Evolutionary conservation across 768 basidiomycete genomes (phyloP).

Genomic region (Butyriboletus loyo): DNA sequence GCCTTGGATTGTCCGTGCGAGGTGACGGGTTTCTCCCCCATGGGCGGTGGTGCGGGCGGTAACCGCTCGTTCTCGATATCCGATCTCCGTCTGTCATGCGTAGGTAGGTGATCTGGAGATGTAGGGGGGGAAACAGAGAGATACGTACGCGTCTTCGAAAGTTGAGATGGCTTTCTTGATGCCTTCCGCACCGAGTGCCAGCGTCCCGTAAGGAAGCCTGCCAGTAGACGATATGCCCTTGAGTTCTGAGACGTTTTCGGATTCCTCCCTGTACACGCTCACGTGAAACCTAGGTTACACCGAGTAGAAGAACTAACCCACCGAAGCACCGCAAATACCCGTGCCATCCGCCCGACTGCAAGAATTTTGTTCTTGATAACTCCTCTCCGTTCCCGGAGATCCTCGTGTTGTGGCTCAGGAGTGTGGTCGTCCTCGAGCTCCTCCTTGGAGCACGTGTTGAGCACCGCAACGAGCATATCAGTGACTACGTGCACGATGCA

Average conservation of each 20-base stretch:
- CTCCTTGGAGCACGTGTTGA: conserved; percentile 93
- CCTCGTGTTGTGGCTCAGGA: conserved; percentile 27
- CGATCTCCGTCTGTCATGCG: conserved; percentile 16
- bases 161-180: conserved; percentile 69
- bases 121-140: neutral
- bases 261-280: conserved; percentile 44
- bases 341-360: conserved; percentile 65
- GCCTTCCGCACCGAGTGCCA: conserved; percentile 63
- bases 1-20: conserved; percentile 5
- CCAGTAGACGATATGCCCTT: conserved; percentile 54
- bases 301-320: conserved; percentile 24
- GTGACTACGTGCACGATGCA: conserved; percentile 56
- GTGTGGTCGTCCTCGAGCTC: conserved; percentile 76
- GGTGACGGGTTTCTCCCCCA: conserved; percentile 17
- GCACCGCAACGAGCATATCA: conserved; percentile 95
- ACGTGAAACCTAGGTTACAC: neutral
- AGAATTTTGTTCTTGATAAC: conserved; percentile 74
- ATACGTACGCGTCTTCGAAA: conserved; percentile 64
- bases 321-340: conserved; percentile 66
- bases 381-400: conserved; percentile 40
- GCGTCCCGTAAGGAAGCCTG: conserved; percentile 49
- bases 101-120: neutral
- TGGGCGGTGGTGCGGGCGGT: conserved; percentile 19
- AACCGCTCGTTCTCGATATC: conserved; percentile 30
- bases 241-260: conserved; percentile 72